These are phyloP conservation scores for Asterella californica DNA, from an alignment of 225 moss, liverwort and hornwort genomes.

Conservation along the genomic window DNA sequence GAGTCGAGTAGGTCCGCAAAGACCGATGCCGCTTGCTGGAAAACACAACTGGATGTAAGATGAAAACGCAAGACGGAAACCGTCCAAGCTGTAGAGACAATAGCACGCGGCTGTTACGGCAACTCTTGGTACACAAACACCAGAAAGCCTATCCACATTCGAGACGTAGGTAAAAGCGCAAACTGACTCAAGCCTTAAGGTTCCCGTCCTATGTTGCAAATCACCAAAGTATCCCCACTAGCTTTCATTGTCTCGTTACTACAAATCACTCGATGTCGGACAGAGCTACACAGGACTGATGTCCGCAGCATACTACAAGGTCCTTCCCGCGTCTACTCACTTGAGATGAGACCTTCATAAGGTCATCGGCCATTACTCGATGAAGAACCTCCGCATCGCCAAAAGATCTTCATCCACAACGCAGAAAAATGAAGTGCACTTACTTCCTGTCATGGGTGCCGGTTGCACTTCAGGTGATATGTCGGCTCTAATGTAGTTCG, in stretches of 20 bases:
- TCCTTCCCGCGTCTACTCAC: constrained; percentile 3
- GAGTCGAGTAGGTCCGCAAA: constrained; percentile 81
- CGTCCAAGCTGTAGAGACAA: neutral
- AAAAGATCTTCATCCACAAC: constrained; percentile 42
- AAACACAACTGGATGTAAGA: neutral
- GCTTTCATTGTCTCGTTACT: no score
- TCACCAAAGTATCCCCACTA: neutral
- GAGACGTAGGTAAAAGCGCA: neutral
- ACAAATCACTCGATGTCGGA: neutral
- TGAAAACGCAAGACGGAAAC: neutral
- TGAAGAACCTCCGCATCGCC: constrained; percentile 24
- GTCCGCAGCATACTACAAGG: neutral
- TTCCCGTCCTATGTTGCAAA: neutral
- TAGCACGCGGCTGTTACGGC: neutral
- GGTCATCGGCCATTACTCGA: constrained; percentile 52
- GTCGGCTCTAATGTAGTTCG: neutral
- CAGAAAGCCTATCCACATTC: neutral
- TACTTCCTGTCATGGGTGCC: constrained; percentile 31
- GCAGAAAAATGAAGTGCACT: neutral
- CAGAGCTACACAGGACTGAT: neutral
- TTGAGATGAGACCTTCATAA: constrained; percentile 51
- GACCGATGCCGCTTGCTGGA: constrained; percentile 53
- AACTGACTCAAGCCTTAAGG: neutral
- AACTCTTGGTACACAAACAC: neutral
- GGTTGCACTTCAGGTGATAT: neutral